phyloP scores from a whole-genome alignment of 169 alveolate species.

The Plasmodium coatneyi region DNA sequence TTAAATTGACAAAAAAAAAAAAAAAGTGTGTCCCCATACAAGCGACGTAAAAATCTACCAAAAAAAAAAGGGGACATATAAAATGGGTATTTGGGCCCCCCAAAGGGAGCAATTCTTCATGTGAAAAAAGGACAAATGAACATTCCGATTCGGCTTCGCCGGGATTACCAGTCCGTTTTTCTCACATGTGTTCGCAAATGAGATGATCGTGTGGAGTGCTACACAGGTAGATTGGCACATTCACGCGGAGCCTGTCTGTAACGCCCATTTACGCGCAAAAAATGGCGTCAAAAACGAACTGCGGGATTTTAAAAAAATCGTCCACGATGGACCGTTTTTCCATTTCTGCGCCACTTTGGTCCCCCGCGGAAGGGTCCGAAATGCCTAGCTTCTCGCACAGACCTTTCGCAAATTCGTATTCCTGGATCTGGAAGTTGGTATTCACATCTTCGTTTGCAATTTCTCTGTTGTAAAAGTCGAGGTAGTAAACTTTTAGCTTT shows the following conservation, averaged over 20 bases:
- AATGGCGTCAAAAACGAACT: slow-evolving; percentile 50
- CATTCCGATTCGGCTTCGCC: neutral
- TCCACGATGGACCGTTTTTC: neutral
- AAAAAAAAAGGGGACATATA: neutral
- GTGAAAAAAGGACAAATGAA: neutral
- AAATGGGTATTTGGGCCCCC: neutral
- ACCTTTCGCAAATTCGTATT: slow-evolving; percentile 27
- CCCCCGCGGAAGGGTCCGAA: slow-evolving; percentile 5
- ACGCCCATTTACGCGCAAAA: slow-evolving; percentile 15
- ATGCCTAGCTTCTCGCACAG: slow-evolving; percentile 50
- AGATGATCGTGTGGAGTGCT: neutral
- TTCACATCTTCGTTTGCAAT: slow-evolving; percentile 47
- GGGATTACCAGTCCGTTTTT: neutral
- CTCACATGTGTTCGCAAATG: neutral
- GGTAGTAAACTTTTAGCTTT: slow-evolving; percentile 20
- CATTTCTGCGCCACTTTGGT: neutral
- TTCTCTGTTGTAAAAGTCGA: slow-evolving; percentile 41
- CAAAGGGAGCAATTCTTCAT: neutral
- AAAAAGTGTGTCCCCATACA: neutral
- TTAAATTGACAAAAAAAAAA: neutral
- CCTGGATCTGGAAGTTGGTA: slow-evolving; percentile 38
- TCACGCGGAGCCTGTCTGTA: neutral
- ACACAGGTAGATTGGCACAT: neutral
- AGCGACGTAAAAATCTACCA: neutral
- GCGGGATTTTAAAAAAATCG: slow-evolving; percentile 33